Base-by-base conservation (phyloP, 129 eudicot species). In the Flaveria bidentis region DNA sequence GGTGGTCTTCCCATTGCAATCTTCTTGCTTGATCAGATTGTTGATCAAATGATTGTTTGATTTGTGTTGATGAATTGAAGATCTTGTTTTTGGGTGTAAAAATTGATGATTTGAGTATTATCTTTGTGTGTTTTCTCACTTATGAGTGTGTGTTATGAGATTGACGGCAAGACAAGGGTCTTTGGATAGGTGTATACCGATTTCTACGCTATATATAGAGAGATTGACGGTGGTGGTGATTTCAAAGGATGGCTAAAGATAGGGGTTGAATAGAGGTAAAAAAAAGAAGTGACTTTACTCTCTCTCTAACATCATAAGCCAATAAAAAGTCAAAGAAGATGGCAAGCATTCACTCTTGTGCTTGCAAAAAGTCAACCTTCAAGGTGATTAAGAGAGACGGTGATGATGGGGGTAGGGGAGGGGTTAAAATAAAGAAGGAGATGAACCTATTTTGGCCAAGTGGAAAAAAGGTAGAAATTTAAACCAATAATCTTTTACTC, bases 1-100 rank as follows among this genome's bases (percentile, higher is more conserved):
- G 86, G 82, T 82, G 82, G 86, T 7, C 86, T 82, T 78, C 82
- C 86, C 86, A 82, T 82, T 82, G 55, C 65, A 67, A 80, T 64
- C 50, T 53, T 87, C 84, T 3, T 85, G 85, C 61, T 65, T 76
- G 14, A 47, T 50, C 42, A 61, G 18, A 46, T 61, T 67, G 44
- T 33, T 74, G 74, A 28, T 17, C 14, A 33, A 33, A 13, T 50
- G 62, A 56, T 3, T 42, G 11, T 1, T n/a, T 16, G 47, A 47
- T 39, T 75, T 75, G 45, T 64, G 80, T 50, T 30, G 76, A 41
- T 78, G 22, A 57, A n/a, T 33, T 33, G 6, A 33, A 33, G 69
- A 69, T 65, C 39, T 65, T 44, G 18, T 69, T 33, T 45, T 60
- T 6, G 10, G 39, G 49, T 69, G 69, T 22, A 66, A 52, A 53